Evolutionary conservation across 768 basidiomycete species (phyloP).

Genomic region (Omphalotus guepiniiformis): DNA sequence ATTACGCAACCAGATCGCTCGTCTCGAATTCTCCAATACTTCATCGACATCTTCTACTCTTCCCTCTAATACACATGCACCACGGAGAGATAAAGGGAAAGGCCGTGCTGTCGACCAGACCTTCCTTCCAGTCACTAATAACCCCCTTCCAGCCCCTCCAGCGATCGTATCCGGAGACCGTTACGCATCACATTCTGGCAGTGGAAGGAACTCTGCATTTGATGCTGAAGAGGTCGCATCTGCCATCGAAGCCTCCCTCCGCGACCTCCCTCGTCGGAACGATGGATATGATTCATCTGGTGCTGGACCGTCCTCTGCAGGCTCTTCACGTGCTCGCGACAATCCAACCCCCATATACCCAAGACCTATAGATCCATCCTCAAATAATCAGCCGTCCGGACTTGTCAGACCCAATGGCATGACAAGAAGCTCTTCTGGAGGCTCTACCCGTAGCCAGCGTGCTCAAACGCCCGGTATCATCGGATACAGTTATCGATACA

Average conservation of each 20-base stretch:
- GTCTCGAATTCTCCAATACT: constrained; percentile 1
- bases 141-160: constrained; percentile 6
- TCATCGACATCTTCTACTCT: neutral
- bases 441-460: no score
- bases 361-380: no score
- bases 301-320: neutral
- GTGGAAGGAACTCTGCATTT: neutral
- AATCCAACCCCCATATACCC: no score
- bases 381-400: no score
- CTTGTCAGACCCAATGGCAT: no score
- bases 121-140: neutral
- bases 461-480: no score
- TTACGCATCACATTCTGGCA: constrained; percentile 4
- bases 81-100: constrained; percentile 4
- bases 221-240: constrained; percentile 4
- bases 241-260: constrained; percentile 4
- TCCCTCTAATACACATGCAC: neutral
- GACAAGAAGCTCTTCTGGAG: no score
- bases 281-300: constrained; percentile 7
- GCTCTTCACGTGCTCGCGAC: constrained; percentile 1
- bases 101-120: neutral
- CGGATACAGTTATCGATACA: no score
- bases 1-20: constrained; percentile 3
- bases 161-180: neutral
- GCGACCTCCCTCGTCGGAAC: neutral